Evolutionary conservation across 2,329 filamentous ascomycete species (phyloP), one percentile per base, ranked within the genome.

Genomic region (Pezicula radicicola): DNA sequence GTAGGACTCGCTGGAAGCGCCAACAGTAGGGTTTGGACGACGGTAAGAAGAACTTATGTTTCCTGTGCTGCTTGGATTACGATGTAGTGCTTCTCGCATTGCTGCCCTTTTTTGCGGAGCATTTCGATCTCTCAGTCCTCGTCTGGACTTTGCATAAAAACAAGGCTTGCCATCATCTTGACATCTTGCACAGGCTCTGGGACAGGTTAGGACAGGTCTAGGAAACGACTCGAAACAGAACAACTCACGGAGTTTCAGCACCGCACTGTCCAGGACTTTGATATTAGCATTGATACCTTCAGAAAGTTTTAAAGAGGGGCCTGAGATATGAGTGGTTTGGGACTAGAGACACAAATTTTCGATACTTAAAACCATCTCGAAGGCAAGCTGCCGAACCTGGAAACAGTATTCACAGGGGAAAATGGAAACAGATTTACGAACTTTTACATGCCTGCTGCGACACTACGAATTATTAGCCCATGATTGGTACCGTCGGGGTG

Each of bases 61-160:
- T 19, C 21, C 41, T 27, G 27, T 15, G 15, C 15, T 44, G 16
- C 21, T 37, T 16, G 35, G 41, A 25, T 44, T 25, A 13, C 21
- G 16, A 19, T 44, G 16, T 12, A 25, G 27, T 15, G 41, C 41
- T 21, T 25, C 41, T 15, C 51, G 53, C 25, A 51, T 35, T 3
- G 57, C 54, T 13, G 39, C 44, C 42, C 50, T 55, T 36, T 59
- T 63, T 28, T 53, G 50, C 30, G 56, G 51, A 7, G 55, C 52
- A 49, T 52, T 62, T 43, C 54, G 55, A 33, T 63, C 60, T 48
- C 60, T 55, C 60, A 63, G 72, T 12, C 76, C 75, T 57, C 76
- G 68, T 35, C 75, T 68, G 12, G 76, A 79, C 55, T 72, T 72
- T 18, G 73, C 68, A 61, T 78, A 79, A 52, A 68, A 70, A 51